Conservation (phyloP, 2,329 filamentous ascomycete genomes). For the Alternaria brassicicola region DNA sequence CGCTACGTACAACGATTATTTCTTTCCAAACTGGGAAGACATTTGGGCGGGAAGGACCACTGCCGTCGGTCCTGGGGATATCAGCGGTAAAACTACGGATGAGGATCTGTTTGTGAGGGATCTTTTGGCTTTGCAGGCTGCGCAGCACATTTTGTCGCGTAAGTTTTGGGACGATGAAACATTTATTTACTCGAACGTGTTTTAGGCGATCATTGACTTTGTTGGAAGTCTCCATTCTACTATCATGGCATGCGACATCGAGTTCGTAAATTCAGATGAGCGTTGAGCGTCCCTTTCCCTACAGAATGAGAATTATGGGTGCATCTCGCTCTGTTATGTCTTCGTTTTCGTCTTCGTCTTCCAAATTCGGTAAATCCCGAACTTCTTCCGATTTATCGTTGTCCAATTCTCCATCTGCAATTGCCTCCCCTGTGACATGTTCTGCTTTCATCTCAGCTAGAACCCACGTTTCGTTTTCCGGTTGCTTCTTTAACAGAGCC, state of each 20-base stretch:
- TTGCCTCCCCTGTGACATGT: background rate
- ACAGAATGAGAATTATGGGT: too few species aligned
- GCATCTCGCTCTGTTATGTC: too few species aligned
- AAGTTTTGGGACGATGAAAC: background rate
- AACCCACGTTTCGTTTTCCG: background rate
- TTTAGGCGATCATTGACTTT: too few species aligned
- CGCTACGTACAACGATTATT: constrained; percentile 2
- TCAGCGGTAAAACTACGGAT: background rate
- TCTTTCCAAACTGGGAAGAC: background rate
- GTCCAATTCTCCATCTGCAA: background rate
- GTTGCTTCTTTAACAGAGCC: background rate
- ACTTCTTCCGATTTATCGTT: background rate
- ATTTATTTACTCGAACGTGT: background rate
- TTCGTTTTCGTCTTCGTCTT: too few species aligned
- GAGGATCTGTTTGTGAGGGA: background rate
- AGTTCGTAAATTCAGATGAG: too few species aligned
- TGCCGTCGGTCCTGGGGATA: background rate
- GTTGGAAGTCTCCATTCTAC: background rate
- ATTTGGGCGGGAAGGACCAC: background rate
- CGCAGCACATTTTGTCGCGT: background rate
- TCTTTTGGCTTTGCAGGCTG: background rate
- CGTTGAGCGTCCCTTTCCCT: too few species aligned
- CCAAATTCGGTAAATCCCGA: too few species aligned
- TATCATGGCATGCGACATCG: background rate
- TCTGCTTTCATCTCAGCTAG: background rate